A percentile compares a stretch with the other conserved stretches of the same genome.
phyloP scores from a whole-genome alignment of 495 filamentous ascomycete genomes.

The Penicillium goetzii region DNA sequence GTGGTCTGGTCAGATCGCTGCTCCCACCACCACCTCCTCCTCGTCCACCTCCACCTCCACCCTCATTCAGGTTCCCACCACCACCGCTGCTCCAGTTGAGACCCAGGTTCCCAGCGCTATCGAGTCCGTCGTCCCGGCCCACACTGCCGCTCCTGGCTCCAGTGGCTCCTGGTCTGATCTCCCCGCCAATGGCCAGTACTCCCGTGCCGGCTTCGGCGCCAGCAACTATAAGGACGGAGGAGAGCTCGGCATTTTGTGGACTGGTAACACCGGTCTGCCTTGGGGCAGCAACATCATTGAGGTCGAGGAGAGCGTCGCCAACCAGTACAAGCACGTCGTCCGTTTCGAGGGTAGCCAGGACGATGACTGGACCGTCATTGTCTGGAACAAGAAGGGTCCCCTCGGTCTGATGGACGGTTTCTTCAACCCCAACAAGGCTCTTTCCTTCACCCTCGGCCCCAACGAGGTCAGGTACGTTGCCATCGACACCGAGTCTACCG shows the following conservation, averaged over 20 bases:
- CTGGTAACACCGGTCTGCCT: constrained; percentile 53
- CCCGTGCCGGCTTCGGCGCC: constrained; percentile 38
- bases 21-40: constrained; percentile 29
- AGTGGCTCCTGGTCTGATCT: constrained; percentile 32
- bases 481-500: constrained; percentile 50
- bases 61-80: constrained; percentile 25
- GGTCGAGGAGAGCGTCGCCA: constrained; percentile 39
- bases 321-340: constrained; percentile 50
- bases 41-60: constrained; percentile 25
- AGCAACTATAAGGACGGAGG: constrained; percentile 24
- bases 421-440: constrained; percentile 43
- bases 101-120: constrained; percentile 21
- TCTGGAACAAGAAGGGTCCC: constrained; percentile 59
- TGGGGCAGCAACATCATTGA: constrained; percentile 59
- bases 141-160: constrained; percentile 24
- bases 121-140: constrained; percentile 18
- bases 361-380: constrained; percentile 45
- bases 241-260: constrained; percentile 31
- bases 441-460: constrained; percentile 46
- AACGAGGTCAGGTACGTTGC: constrained; percentile 50
- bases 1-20: constrained; percentile 50
- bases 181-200: constrained; percentile 31
- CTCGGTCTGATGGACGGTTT: constrained; percentile 44
- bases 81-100: constrained; percentile 23
- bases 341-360: constrained; percentile 46